Base-by-base conservation (phyloP, 2,329 filamentous ascomycete species). In the Diplodia corticola region DNA sequence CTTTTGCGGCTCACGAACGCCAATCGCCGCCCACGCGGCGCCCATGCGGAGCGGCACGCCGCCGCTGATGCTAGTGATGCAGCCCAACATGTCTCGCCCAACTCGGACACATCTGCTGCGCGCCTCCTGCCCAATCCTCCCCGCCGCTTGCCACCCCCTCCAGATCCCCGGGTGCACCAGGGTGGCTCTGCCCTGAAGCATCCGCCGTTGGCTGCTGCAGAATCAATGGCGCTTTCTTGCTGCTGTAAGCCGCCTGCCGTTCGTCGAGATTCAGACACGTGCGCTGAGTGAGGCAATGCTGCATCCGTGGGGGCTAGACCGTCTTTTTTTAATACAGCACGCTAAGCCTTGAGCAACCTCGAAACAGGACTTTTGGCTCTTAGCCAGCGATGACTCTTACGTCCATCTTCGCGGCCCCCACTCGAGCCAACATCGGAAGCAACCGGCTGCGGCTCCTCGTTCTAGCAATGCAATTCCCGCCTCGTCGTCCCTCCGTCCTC, bases 21-120 rank as follows among this genome's bases (percentile, higher is more conserved):
- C 57, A 61, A 61, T 61, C 17, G 28, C 57, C 13, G 22, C 33
- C 22, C 35, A 59, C 24, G 20, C 35, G 24, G 30, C 26, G n/a
- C 59, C 50, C 46, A 15, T 26, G 55, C 59, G 51, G 63, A 49
- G 44, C 53, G 63, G 53, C 63, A 50, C 53, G 63, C 51, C 55
- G 55, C 55, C 37, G 55, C 53, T n/a, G 55, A 28, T 61, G 57
- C 57, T 61, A 48, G 37, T 44, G 40, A 61, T 53, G 64, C 64
- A 65, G 64, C 53, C 44, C 64, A 60, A 59, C 57, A 46, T 65
- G 28, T 51, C 64, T 59, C 22, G 64, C 44, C 48, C 57, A 49
- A 61, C 57, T 49, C 24, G 28, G 20, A 22, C 40, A 12, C 44
- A 35, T 61, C 44, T 28, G 48, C 57, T 61, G 50, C 49, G 57